Percentiles rank a stretch among this genome's conserved stretches.
phyloP scores from a whole-genome alignment of 768 basidiomycete species.

The Lentinula detonsa region DNA sequence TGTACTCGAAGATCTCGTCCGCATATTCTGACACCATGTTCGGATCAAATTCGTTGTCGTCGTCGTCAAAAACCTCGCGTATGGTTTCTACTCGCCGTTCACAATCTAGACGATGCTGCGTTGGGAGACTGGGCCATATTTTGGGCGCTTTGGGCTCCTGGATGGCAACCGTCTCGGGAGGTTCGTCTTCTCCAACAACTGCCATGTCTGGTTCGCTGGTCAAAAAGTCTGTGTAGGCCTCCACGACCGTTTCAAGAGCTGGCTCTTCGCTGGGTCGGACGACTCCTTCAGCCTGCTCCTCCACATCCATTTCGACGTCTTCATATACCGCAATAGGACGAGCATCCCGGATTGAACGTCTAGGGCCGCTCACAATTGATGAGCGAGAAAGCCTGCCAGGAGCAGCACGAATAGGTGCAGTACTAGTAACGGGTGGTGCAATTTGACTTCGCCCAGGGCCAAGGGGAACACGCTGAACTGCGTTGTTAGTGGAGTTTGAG shows the following conservation, averaged over 20 bases:
- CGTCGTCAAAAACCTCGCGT: slow-evolving; percentile 65
- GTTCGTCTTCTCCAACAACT: slow-evolving; percentile 34
- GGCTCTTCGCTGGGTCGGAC: slow-evolving; percentile 7
- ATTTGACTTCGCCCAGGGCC: slow-evolving; percentile 49
- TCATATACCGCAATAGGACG: slow-evolving; percentile 32
- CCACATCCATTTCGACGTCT: slow-evolving; percentile 60
- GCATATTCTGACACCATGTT: slow-evolving; percentile 98
- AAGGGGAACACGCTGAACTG: slow-evolving; percentile 64
- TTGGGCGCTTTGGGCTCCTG: slow-evolving; percentile 36
- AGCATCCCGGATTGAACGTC: slow-evolving; percentile 35
- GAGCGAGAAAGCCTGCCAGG: slow-evolving; percentile 9
- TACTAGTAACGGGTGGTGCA: slow-evolving; percentile 35
- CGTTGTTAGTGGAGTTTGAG: slow-evolving; percentile 51
- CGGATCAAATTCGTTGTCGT: slow-evolving; percentile 69
- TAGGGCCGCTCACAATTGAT: slow-evolving; percentile 13
- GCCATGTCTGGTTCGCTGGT: slow-evolving; percentile 60
- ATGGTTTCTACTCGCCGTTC: slow-evolving; percentile 61
- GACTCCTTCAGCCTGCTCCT: slow-evolving; percentile 27
- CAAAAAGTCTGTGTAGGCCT: slow-evolving; percentile 35
- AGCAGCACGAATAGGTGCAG: slow-evolving; percentile 30
- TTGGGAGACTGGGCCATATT: slow-evolving; percentile 72
- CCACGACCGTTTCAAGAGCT: slow-evolving; percentile 25
- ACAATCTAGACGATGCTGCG: slow-evolving; percentile 52
- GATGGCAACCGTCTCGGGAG: slow-evolving; percentile 17
- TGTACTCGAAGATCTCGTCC: slow-evolving; percentile 97